These are phyloP conservation scores for Aphanomyces cochlioides DNA, from an alignment of 352 stramenopile genomes.

Conservation along the genomic window DNA sequence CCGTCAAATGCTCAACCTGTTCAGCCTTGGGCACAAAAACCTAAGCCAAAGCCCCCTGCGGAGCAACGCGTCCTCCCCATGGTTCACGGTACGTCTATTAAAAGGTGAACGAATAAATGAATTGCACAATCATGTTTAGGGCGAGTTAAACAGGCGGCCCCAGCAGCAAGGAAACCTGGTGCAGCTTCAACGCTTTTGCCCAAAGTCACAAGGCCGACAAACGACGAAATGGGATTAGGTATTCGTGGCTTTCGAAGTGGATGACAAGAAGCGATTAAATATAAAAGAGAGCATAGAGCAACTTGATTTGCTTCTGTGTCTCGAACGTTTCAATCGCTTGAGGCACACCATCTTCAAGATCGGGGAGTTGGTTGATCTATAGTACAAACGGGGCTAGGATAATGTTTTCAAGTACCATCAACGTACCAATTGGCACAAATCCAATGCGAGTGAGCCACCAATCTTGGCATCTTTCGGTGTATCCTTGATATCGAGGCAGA, in stretches of 20 bases:
- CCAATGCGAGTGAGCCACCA: slow-evolving; percentile 48
- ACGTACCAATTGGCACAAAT: slow-evolving; percentile 43
- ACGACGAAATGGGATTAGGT: slow-evolving; percentile 6
- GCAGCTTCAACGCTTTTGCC: neutral
- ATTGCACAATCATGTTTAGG: neutral
- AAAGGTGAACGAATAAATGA: neutral
- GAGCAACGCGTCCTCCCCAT: slow-evolving; percentile 18
- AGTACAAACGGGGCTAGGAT: too few relatives aligned
- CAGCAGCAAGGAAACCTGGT: neutral
- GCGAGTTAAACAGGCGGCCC: neutral
- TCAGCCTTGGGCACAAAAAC: too few relatives aligned
- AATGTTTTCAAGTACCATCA: neutral
- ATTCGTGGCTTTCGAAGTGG: slow-evolving; percentile 10
- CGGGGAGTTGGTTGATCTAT: slow-evolving; percentile 28
- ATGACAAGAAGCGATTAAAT: slow-evolving; percentile 18
- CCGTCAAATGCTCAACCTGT: neutral
- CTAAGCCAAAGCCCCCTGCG: neutral
- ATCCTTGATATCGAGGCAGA: slow-evolving; percentile 77
- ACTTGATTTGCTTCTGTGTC: slow-evolving; percentile 12
- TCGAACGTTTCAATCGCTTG: slow-evolving; percentile 30
- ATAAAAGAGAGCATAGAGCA: slow-evolving; percentile 31
- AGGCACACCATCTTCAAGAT: slow-evolving; percentile 26
- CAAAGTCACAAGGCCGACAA: neutral
- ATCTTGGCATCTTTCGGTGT: slow-evolving; percentile 57
- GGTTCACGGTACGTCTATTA: slow-evolving; percentile 19